Conservation (phyloP, 2,329 filamentous ascomycete genomes). For the Lachnellula arida region DNA sequence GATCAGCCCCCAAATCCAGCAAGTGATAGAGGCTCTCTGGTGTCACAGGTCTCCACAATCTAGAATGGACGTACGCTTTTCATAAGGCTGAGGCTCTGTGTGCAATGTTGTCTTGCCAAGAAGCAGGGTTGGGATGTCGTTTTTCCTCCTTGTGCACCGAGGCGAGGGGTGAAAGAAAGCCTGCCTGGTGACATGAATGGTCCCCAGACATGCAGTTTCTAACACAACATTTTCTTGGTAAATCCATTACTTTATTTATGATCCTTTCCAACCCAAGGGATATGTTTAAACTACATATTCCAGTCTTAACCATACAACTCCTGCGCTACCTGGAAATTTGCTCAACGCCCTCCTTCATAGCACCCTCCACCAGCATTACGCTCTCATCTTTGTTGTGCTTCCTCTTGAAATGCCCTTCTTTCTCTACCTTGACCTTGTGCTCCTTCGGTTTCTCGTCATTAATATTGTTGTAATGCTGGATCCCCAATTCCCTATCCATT, state of each 20-base stretch:
- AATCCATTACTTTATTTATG: not conserved
- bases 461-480: slow-evolving; percentile 55
- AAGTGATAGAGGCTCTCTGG: not conserved
- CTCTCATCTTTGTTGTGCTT: slow-evolving; percentile 10
- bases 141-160: not conserved
- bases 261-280: not conserved
- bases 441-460: slow-evolving; percentile 47
- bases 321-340: slow-evolving; percentile 12
- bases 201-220: too few species aligned
- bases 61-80: not conserved
- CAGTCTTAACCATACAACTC: not conserved
- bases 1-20: not conserved
- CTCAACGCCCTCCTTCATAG: slow-evolving; percentile 8
- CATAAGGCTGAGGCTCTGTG: not conserved
- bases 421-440: slow-evolving; percentile 29
- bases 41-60: not conserved
- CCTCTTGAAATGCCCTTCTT: slow-evolving; percentile 15
- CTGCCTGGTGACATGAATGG: not conserved
- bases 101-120: not conserved
- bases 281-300: not conserved
- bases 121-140: not conserved
- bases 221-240: not conserved
- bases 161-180: not conserved
- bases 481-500: slow-evolving; percentile 49
- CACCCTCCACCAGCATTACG: slow-evolving; percentile 7